Evolutionary conservation across 768 basidiomycete species (phyloP), one percentile per base, ranked within the genome.

Genomic region (Paxillus involutus): DNA sequence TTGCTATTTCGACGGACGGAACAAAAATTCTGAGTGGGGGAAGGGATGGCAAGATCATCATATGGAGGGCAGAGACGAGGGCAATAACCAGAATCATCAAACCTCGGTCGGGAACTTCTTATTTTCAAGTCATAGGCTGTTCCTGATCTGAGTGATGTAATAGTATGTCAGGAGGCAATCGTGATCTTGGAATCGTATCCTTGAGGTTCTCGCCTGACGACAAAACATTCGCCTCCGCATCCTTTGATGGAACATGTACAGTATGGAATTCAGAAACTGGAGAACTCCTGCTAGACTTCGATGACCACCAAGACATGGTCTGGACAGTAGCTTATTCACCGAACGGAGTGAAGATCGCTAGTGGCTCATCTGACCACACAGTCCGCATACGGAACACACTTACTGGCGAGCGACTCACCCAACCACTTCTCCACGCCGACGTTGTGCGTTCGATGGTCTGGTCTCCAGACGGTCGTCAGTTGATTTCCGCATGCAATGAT

Each of bases 61-160:
- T 67, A 6, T 68, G 66, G 66, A 48, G 32, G 1, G 10, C 32
- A 33, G 32, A 33, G 32, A 11, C 32, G 32, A 33, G 32, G 32
- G 14, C 16, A 26, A n/a, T 42, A 37, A 44, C 77, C 78, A 72
- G 71, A 24, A 47, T 17, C 14, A 48, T 46, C 44, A 26, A 17
- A 26, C 10, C 9, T 32, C 47, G 21, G 47, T 36, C 33, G 11
- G 14, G 2, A 33, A 7, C 32, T 33, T 7, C 10, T 33, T 33
- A 11, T 33, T 33, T 33, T 33, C 32, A 12, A 33, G 32, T 33
- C 32, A 33, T 11, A 6, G 32, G 12, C 10, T 12, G 12, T 33
- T 12, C 17, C 37, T 17, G 16, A 39, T 14, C 12, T 33, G 9
- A 9, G 32, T 11, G 10, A 33, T 33, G 32, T 33, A 10, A 9